Conservation (phyloP, 2,329 filamentous ascomycete genomes). For the Pyrenophora seminiperda region DNA sequence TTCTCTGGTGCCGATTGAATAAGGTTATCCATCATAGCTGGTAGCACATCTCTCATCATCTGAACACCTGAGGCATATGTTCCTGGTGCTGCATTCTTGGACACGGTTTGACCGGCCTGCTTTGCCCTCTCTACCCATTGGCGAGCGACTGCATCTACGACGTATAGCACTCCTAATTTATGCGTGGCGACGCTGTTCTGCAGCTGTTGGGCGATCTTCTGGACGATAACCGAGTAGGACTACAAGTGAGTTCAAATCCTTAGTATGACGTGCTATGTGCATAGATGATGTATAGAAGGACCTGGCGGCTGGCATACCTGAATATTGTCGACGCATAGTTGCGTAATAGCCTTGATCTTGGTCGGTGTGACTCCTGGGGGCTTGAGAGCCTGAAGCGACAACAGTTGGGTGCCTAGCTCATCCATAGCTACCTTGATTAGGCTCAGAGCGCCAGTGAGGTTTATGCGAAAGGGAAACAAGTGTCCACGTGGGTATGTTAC, state of each 20-base stretch:
- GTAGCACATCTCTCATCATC: constrained; percentile 94
- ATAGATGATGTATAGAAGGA: constrained; percentile 12
- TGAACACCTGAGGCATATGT: constrained; percentile 94
- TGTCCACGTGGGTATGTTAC: constrained; percentile 14
- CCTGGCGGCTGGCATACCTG: constrained; percentile 34
- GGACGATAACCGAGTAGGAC: constrained; percentile 93
- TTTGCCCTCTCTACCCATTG: constrained; percentile 98
- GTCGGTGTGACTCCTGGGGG: constrained; percentile 92
- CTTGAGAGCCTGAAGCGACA: constrained; percentile 89
- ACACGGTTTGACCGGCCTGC: constrained; percentile 74
- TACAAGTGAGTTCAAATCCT: constrained; percentile 51
- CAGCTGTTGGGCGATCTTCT: constrained; percentile 96
- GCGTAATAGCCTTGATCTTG: constrained; percentile 85
- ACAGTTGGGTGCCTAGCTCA: constrained; percentile 87
- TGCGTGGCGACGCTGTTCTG: constrained; percentile 93
- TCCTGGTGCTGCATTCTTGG: constrained; percentile 84
- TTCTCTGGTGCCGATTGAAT: constrained; percentile 84
- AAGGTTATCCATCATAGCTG: constrained; percentile 94
- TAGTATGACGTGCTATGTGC: constrained; percentile 29
- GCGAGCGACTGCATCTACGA: constrained; percentile 99
- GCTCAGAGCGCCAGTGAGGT: constrained; percentile 33
- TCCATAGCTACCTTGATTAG: constrained; percentile 72
- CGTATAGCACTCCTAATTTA: constrained; percentile 98
- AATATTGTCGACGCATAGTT: constrained; percentile 72
- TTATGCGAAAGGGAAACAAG: constrained; percentile 24